Conservation (phyloP, 108 stramenopile species). For the Skeletonema tropicum region DNA sequence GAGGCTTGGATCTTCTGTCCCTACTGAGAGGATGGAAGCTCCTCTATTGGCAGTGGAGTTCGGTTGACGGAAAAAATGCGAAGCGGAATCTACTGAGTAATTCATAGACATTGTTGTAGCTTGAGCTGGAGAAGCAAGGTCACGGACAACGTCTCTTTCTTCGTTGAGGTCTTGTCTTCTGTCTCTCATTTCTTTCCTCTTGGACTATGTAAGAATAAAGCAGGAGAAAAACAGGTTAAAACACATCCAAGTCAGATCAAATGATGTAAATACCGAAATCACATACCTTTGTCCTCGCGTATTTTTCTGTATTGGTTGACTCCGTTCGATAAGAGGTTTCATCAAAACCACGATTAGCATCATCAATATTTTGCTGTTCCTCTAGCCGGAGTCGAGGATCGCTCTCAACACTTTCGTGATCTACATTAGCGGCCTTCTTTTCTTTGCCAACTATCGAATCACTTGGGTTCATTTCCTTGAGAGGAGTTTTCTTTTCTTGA, state of each 20-base stretch:
- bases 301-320: slow-evolving; percentile 30
- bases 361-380: neutral
- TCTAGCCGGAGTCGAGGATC: neutral
- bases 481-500: neutral
- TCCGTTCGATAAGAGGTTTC: neutral
- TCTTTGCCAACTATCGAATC: neutral
- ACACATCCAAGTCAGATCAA: neutral
- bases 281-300: slow-evolving; percentile 39
- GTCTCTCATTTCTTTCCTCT: slow-evolving; percentile 48
- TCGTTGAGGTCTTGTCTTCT: slow-evolving; percentile 46
- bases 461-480: slow-evolving; percentile 3
- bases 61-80: slow-evolving; percentile 4
- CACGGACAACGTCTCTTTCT: slow-evolving; percentile 22
- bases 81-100: slow-evolving; percentile 66
- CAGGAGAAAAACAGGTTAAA: neutral
- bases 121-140: slow-evolving; percentile 12
- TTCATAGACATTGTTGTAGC: slow-evolving; percentile 58
- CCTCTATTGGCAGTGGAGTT: slow-evolving; percentile 30
- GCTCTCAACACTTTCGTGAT: neutral
- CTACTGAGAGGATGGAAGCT: slow-evolving; percentile 49
- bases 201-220: slow-evolving; percentile 23
- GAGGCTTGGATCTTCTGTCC: slow-evolving; percentile 48
- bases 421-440: neutral
- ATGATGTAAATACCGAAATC: slow-evolving; percentile 1
- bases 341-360: neutral